Percentiles rank a stretch among this genome's conserved stretches.
phyloP scores from a whole-genome alignment of 1,139 yeast genomes.

The Blastobotrys petasosporus region DNA sequence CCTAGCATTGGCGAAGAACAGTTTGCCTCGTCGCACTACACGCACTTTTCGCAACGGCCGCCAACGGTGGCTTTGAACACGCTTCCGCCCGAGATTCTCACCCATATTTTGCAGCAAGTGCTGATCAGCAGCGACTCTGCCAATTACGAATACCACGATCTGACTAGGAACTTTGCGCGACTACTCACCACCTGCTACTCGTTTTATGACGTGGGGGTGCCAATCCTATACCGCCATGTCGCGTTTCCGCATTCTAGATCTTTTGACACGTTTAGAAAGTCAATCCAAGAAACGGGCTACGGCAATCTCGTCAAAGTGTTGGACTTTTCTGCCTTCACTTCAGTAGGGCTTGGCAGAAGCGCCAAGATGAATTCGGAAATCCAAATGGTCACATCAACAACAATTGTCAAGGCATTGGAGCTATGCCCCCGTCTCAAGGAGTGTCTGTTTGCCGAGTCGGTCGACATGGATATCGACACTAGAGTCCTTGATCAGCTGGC shows the following conservation, averaged over 20 bases:
- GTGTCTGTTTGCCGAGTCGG: slow-evolving; percentile 77
- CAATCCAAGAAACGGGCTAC: slow-evolving; percentile 47
- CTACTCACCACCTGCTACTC: slow-evolving; percentile 31
- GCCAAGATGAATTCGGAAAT: slow-evolving; percentile 86
- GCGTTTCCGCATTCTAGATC: slow-evolving; percentile 77
- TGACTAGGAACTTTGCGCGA: slow-evolving; percentile 21
- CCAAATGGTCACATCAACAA: slow-evolving; percentile 77
- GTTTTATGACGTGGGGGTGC: slow-evolving; percentile 35
- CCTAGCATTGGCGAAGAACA: slow-evolving; percentile 9
- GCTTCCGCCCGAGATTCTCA: slow-evolving; percentile 32
- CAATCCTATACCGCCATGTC: slow-evolving; percentile 56
- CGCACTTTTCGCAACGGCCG: slow-evolving; percentile 5
- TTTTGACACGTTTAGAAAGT: slow-evolving; percentile 62
- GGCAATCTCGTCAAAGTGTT: slow-evolving; percentile 69
- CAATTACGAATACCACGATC: slow-evolving; percentile 11
- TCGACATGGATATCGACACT: slow-evolving; percentile 74
- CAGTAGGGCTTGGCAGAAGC: slow-evolving; percentile 85
- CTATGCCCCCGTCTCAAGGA: slow-evolving; percentile 65
- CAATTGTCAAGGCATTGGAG: slow-evolving; percentile 56
- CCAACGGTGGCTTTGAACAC: slow-evolving; percentile 16
- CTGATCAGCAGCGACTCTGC: slow-evolving; percentile 18
- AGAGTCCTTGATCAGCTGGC: slow-evolving; percentile 55
- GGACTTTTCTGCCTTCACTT: slow-evolving; percentile 85
- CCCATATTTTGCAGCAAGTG: slow-evolving; percentile 29
- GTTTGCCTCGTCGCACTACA: slow-evolving; percentile 1